Percentiles rank a stretch among this genome's conserved stretches.
These are phyloP conservation scores for Kodamaea derodonti DNA, from an alignment of 1,139 yeast species.

Conservation along the genomic window DNA sequence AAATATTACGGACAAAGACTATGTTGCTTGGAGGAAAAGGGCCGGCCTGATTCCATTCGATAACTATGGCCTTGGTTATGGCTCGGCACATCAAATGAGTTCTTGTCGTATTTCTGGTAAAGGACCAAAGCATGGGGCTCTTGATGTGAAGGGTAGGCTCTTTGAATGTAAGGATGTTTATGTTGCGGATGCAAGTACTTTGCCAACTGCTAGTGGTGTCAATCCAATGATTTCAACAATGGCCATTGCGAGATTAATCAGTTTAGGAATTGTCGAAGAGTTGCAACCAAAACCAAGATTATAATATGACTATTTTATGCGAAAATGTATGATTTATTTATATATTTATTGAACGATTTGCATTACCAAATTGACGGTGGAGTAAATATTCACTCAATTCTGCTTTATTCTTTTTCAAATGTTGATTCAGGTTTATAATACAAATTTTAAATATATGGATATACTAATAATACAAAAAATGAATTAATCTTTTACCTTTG, in stretches of 20 bases:
- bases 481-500: too few relatives aligned
- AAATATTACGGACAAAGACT: slow-evolving; percentile 41
- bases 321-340: background rate
- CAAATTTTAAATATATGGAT: too few relatives aligned
- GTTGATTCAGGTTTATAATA: too few relatives aligned
- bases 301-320: slow-evolving; percentile 10
- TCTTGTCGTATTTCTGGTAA: slow-evolving; percentile 53
- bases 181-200: slow-evolving; percentile 54
- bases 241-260: slow-evolving; percentile 38
- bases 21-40: slow-evolving; percentile 39
- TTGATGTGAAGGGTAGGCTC: slow-evolving; percentile 46
- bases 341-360: background rate
- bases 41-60: slow-evolving; percentile 27
- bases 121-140: slow-evolving; percentile 48
- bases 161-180: slow-evolving; percentile 52
- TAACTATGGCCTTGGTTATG: slow-evolving; percentile 32
- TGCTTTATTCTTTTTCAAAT: too few relatives aligned
- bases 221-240: slow-evolving; percentile 50
- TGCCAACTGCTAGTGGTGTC: slow-evolving; percentile 60
- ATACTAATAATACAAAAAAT: too few relatives aligned
- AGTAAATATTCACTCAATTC: too few relatives aligned
- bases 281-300: slow-evolving; percentile 28
- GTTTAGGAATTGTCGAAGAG: slow-evolving; percentile 33
- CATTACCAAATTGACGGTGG: too few relatives aligned
- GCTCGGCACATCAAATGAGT: slow-evolving; percentile 63